Base-by-base conservation (phyloP, 1,284 basidiomycete genomes). In the Singerocomus inundabilis region DNA sequence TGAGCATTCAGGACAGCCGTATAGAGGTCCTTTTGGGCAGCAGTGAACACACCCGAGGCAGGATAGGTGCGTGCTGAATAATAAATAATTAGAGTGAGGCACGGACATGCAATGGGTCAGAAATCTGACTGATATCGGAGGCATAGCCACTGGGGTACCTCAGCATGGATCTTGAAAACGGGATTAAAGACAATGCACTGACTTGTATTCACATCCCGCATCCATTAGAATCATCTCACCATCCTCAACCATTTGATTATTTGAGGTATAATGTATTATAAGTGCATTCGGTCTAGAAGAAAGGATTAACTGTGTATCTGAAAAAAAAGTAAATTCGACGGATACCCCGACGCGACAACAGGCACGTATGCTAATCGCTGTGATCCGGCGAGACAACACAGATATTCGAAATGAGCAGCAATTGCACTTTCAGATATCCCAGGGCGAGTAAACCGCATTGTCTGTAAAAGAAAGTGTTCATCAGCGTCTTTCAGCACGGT, bases 281-380 rank as follows among this genome's bases (percentile, higher is more conserved):
- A 95, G 75, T 3, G 89, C 83, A 62, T 96, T 95, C 3, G 88
- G 79, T 29, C 91, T 92, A 53, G 40, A 51, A 38, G 29, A 12
- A 5, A 33, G 6, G 39, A 21, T 66, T 28, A 66, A 40, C 12
- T 28, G 9, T 8, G 11, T 26, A 12, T 34, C 37, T 32, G 2
- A 21, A 25, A 43, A 42, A 44, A 35, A 15, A 43, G 4, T 7
- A 43, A 26, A 46, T 25, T 29, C 25, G 21, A 30, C 9, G 63
- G 80, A 59, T 64, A 91, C 88, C 94, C 94, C 2, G 91, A 93
- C 6, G 93, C 94, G 30, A 96, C 91, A 5, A 98, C 94, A 15
- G 95, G 95, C 1, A 98, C 93, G 64, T 98, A 98, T 11, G 94
- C 94, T 39, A 84, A 81, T 36, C 94, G 78, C 64, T 92, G 85